Conservation (phyloP, 2,329 filamentous ascomycete species). For the Teratosphaeria zuluensis region DNA sequence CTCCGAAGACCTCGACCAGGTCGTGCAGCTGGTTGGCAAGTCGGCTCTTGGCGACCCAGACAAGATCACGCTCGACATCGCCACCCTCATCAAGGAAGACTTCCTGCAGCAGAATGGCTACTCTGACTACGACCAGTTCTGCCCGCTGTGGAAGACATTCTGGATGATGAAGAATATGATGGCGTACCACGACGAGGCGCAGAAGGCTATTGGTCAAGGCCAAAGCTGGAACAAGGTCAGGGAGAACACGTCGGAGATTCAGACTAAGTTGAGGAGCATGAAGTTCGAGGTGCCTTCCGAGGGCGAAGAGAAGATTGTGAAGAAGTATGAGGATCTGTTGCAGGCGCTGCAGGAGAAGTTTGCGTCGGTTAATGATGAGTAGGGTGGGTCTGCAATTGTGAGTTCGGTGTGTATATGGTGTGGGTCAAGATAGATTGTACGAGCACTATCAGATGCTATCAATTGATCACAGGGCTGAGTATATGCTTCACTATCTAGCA, state of each 20-base stretch:
- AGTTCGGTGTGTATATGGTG: neutral
- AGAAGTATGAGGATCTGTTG: slow-evolving; percentile 92
- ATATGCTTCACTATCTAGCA: too few relatives aligned
- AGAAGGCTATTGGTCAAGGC: slow-evolving; percentile 87
- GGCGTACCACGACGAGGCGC: slow-evolving; percentile 92
- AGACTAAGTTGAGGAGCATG: slow-evolving; percentile 75
- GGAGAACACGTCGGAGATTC: slow-evolving; percentile 79
- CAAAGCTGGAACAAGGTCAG: slow-evolving; percentile 88
- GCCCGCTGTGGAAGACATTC: slow-evolving; percentile 97
- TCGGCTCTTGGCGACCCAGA: slow-evolving; percentile 90
- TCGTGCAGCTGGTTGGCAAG: slow-evolving; percentile 97
- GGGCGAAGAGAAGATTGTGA: slow-evolving; percentile 66
- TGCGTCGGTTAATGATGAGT: slow-evolving; percentile 91
- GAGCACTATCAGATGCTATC: neutral
- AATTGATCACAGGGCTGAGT: too few relatives aligned
- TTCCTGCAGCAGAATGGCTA: slow-evolving; percentile 99
- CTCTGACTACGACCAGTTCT: slow-evolving; percentile 98
- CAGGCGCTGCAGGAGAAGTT: slow-evolving; percentile 96
- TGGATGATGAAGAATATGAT: slow-evolving; percentile 99
- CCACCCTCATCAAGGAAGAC: slow-evolving; percentile 89
- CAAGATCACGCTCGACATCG: slow-evolving; percentile 95
- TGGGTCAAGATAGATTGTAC: neutral
- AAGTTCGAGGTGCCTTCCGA: slow-evolving; percentile 94
- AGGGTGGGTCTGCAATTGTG: slow-evolving; percentile 26
- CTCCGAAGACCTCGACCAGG: slow-evolving; percentile 95